Evolutionary conservation across 148 eudicot species (phyloP).

Genomic region (Rhododendron williamsianum): DNA sequence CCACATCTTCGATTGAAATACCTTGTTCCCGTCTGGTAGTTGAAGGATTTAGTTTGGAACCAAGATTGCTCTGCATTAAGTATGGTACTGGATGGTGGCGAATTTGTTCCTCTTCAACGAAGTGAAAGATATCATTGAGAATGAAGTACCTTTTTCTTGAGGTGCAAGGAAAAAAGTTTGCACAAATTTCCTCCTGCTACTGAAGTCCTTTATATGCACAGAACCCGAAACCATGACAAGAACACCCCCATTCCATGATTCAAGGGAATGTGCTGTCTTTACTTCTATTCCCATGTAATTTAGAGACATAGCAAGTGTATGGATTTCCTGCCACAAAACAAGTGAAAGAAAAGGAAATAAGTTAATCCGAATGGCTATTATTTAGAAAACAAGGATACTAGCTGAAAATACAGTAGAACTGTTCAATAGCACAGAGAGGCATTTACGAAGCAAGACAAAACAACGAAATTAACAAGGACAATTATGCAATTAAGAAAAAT

Average conservation of each 20-base stretch:
- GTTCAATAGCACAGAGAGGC: not conserved
- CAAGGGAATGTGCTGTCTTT: conserved; percentile 76
- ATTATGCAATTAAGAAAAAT: not conserved
- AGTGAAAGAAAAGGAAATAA: conserved; percentile 1
- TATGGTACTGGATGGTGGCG: conserved; percentile 56
- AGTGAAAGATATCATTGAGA: conserved; percentile 86
- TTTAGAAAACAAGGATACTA: not conserved
- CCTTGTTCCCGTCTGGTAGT: conserved; percentile 63
- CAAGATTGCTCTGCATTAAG: conserved; percentile 57
- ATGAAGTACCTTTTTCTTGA: conserved; percentile 94
- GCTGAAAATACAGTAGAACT: not conserved
- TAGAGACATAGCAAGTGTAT: conserved; percentile 64
- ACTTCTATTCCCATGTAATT: conserved; percentile 67
- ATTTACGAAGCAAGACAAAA: not conserved
- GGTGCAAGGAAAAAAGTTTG: conserved; percentile 96
- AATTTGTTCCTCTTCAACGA: conserved; percentile 66
- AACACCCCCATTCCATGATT: conserved; percentile 94
- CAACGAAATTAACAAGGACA: not conserved
- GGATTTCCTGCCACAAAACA: conserved; percentile 72
- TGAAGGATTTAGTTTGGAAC: conserved; percentile 47
- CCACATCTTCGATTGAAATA: conserved; percentile 18
- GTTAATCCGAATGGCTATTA: not conserved
- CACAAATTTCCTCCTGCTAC: conserved; percentile 66
- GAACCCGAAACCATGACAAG: conserved; percentile 86
- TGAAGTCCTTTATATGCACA: conserved; percentile 54